Conservation (phyloP, 805 yeast species). For the Candida andamanensis region DNA sequence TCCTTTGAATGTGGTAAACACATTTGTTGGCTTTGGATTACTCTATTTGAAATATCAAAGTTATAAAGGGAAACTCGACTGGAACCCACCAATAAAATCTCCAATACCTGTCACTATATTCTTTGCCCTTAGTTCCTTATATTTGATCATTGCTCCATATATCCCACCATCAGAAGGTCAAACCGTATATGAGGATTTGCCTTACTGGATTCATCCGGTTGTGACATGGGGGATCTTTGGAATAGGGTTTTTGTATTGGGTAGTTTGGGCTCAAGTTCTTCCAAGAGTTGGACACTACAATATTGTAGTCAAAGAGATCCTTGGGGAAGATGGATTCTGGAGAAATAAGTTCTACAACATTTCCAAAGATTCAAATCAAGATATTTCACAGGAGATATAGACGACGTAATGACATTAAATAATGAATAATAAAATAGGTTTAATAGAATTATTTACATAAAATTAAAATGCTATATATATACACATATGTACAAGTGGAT, state of each 20-base stretch:
- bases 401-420: not conserved
- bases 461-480: not conserved
- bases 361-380: slow-evolving; percentile 15
- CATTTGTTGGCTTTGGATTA: slow-evolving; percentile 58
- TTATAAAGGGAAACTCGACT: slow-evolving; percentile 44
- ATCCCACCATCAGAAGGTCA: slow-evolving; percentile 67
- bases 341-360: slow-evolving; percentile 51
- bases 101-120: slow-evolving; percentile 57
- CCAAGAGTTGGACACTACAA: slow-evolving; percentile 53
- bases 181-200: slow-evolving; percentile 62
- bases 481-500: slow-evolving; percentile 1
- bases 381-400: slow-evolving; percentile 4
- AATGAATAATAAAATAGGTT: not conserved
- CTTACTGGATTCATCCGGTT: slow-evolving; percentile 77
- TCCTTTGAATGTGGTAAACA: slow-evolving; percentile 73
- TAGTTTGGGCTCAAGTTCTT: slow-evolving; percentile 53
- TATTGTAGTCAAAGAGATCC: slow-evolving; percentile 46
- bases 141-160: slow-evolving; percentile 72
- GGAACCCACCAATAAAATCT: slow-evolving; percentile 73
- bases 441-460: not conserved
- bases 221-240: slow-evolving; percentile 76
- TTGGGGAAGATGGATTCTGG: slow-evolving; percentile 72
- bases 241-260: slow-evolving; percentile 62
- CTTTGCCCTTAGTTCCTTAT: slow-evolving; percentile 61
- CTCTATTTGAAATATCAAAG: slow-evolving; percentile 52